These are phyloP conservation scores for Didymella sp. DNA, from an alignment of 2,329 filamentous ascomycete genomes.

Conservation along the genomic window DNA sequence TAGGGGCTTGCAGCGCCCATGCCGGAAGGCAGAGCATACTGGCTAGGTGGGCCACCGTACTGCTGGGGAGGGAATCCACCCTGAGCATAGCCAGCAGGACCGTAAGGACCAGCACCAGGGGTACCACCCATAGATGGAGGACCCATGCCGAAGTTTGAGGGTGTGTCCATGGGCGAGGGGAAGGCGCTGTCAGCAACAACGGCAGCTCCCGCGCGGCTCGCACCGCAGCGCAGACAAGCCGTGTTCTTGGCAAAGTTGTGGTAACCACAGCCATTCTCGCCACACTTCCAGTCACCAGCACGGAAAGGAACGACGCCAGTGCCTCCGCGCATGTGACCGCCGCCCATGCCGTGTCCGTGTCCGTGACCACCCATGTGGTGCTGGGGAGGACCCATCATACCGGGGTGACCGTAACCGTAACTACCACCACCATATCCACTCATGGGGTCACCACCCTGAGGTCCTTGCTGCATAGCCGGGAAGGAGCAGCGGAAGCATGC, in stretches of 20 bases:
- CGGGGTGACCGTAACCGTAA: constrained; percentile 66
- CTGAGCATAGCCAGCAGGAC: constrained; percentile 71
- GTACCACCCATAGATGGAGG: constrained; percentile 85
- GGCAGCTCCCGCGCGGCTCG: constrained; percentile 89
- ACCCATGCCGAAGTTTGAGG: constrained; percentile 83
- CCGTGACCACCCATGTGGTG: constrained; percentile 71
- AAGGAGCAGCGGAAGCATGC: constrained; percentile 99
- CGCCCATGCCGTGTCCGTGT: constrained; percentile 57
- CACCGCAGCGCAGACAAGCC: constrained; percentile 94
- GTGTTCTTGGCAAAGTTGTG: constrained; percentile 99
- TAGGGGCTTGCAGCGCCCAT: constrained; percentile 82
- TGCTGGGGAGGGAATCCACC: constrained; percentile 72
- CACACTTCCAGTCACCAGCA: constrained; percentile 98
- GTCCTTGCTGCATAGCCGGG: constrained; percentile 85
- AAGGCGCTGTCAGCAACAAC: constrained; percentile 94
- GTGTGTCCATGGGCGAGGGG: constrained; percentile 86
- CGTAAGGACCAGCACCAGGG: constrained; percentile 73
- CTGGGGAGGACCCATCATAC: constrained; percentile 59
- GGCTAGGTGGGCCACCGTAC: constrained; percentile 85
- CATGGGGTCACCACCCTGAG: constrained; percentile 69
- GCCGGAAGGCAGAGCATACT: constrained; percentile 86
- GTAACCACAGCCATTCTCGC: constrained; percentile 95
- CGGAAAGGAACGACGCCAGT: constrained; percentile 93
- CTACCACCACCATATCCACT: constrained; percentile 62
- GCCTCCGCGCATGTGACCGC: constrained; percentile 72